These are phyloP conservation scores for Tricholomella constricta DNA, from an alignment of 768 basidiomycete species.

Conservation along the genomic window DNA sequence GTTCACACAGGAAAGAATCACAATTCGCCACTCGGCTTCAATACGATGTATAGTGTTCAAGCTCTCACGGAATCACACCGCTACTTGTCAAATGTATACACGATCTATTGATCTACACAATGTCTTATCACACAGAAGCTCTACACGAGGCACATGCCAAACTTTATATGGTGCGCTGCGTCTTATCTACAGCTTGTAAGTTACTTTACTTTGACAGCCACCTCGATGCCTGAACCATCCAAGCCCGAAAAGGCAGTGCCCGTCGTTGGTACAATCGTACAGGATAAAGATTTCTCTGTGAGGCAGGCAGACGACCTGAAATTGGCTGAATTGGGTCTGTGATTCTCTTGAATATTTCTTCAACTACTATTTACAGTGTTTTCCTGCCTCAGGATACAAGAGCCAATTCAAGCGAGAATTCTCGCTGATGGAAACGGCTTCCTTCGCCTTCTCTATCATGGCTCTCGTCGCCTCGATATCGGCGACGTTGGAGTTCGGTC, in stretches of 20 bases:
- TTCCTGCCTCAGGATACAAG: constrained; percentile 42
- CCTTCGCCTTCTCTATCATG: constrained; percentile 73
- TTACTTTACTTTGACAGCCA: background rate
- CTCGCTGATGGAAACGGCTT: constrained; percentile 65
- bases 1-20: too few species aligned
- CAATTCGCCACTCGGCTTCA: too few species aligned
- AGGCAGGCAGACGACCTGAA: constrained; percentile 55
- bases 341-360: background rate
- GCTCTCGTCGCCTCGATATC: constrained; percentile 71
- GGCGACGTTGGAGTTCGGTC: constrained; percentile 64
- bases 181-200: background rate
- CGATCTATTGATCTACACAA: too few species aligned
- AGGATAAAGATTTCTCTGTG: too few species aligned
- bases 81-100: too few species aligned
- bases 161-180: background rate
- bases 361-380: background rate
- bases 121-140: too few species aligned
- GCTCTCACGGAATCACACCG: too few species aligned
- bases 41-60: too few species aligned
- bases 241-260: constrained; percentile 64
- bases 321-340: constrained; percentile 60
- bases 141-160: too few species aligned
- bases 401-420: constrained; percentile 76
- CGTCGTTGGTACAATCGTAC: too few species aligned
- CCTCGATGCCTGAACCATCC: constrained; percentile 30